Base-by-base conservation (phyloP, 371 early-diverging fungal genomes). In the Mortierella polycephala region DNA sequence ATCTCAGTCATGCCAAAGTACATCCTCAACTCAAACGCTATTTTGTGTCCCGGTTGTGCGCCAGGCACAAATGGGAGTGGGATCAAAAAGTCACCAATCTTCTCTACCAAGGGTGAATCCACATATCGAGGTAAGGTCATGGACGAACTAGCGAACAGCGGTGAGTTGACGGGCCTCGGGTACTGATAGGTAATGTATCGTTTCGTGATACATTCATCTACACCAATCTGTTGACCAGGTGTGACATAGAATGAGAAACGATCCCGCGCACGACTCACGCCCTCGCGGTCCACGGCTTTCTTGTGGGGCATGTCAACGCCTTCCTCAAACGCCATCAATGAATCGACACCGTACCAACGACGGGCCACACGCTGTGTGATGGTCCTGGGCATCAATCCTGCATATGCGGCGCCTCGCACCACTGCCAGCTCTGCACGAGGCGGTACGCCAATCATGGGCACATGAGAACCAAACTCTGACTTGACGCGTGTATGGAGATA, bases 1-100 rank as follows among this genome's bases (percentile, higher is more conserved):
- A 87, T 81, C 61, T 88, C 89, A 1, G 86, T 83, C 62, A 84
- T 84, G 20, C 88, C 88, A 82, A 88, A 88, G 50, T 88, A 86
- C 86, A 87, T 88, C 75, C 86, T 50, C 7, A 68, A 56, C 57
- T 73, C 70, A 69, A 73, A 62, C 50, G 69, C 54, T 60, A 64
- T 62, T 57, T 69, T 65, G 52, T 62, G 58, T 0, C 65, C 69
- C 2, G 72, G 61, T 40, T 59, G 52, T 9, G 69, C 69, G 0
- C 75, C 83, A 16, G 85, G 87, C 7, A 87, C 65, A 45, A 67
- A 69, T 2, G 86, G 86, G 81, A 88, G 82, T 18, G 88, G 87
- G 44, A 88, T 86, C 63, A 83, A 81, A 75, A 87, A 87, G 62
- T 88, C 85, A 58, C 86, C 86, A 13, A 88, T 83, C 62, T 83